Evolutionary conservation across 2,329 filamentous ascomycete species (phyloP).

Genomic region (Fusarium scirpi): DNA sequence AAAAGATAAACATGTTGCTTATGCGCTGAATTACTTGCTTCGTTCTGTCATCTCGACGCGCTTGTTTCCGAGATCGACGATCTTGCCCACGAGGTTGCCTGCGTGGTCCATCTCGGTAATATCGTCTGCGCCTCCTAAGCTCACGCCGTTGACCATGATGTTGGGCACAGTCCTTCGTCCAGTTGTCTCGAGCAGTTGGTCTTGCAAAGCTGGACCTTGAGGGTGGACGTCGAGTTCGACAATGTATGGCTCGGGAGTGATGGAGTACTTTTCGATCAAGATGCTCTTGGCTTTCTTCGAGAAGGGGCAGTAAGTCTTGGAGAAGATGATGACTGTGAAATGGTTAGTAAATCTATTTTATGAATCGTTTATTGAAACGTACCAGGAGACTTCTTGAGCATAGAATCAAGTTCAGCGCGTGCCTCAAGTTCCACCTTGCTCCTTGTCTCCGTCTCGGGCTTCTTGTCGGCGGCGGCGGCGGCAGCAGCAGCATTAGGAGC

Average conservation of each 20-base stretch:
- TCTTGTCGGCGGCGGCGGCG: constrained; percentile 35
- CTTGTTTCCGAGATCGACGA: constrained; percentile 80
- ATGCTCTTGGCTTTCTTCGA: constrained; percentile 88
- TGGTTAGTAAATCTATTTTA: constrained; percentile 20
- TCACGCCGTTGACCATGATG: constrained; percentile 86
- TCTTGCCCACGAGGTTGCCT: constrained; percentile 75
- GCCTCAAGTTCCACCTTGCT: constrained; percentile 73
- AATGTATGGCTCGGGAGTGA: constrained; percentile 84
- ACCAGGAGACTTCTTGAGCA: constrained; percentile 89
- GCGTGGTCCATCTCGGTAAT: constrained; percentile 77
- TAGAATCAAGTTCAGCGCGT: constrained; percentile 78
- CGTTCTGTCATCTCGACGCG: constrained; percentile 66
- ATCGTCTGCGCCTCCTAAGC: constrained; percentile 91
- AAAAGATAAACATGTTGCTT: neutral
- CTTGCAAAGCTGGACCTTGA: constrained; percentile 79
- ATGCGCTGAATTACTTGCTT: constrained; percentile 4
- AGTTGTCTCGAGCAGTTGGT: constrained; percentile 76
- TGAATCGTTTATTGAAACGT: constrained; percentile 50
- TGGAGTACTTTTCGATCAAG: constrained; percentile 85
- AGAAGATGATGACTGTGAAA: constrained; percentile 87
- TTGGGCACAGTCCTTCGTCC: constrained; percentile 91
- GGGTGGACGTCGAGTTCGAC: constrained; percentile 90
- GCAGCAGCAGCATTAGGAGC: constrained; percentile 11
- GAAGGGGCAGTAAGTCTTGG: constrained; percentile 90
- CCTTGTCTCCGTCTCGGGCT: constrained; percentile 65